A percentile compares a stretch with the other conserved stretches of the same genome.
These are phyloP conservation scores for Mycena vulgaris DNA, from an alignment of 768 basidiomycete genomes.

Conservation along the genomic window DNA sequence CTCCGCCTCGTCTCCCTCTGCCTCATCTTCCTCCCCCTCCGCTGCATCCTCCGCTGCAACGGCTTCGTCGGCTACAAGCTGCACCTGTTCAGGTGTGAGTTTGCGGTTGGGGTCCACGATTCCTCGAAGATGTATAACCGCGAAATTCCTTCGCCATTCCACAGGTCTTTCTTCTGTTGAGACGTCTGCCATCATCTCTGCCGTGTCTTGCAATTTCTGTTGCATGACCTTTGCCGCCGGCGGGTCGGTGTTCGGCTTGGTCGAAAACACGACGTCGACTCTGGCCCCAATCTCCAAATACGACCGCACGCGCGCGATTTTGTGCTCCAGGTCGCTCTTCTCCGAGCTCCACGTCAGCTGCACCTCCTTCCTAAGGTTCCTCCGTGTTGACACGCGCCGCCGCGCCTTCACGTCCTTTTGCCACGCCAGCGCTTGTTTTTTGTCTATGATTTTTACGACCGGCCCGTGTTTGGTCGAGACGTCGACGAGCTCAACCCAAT, in stretches of 20 bases:
- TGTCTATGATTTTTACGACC: conserved; percentile 72
- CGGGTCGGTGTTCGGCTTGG: conserved; percentile 61
- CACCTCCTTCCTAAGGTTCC: conserved; percentile 71
- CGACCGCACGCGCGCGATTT: conserved; percentile 69
- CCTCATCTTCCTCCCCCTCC: conserved; percentile 30
- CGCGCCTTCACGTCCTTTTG: conserved; percentile 55
- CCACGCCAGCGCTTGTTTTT: conserved; percentile 58
- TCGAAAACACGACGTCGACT: conserved; percentile 69
- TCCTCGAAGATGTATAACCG: conserved; percentile 62
- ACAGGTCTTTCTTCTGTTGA: conserved; percentile 68
- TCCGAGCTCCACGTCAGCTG: conserved; percentile 80
- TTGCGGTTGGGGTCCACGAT: conserved; percentile 34
- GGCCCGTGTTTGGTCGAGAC: conserved; percentile 63
- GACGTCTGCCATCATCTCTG: conserved; percentile 61
- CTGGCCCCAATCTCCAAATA: conserved; percentile 73
- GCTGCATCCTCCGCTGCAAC: conserved; percentile 30
- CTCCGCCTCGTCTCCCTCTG: conserved; percentile 32
- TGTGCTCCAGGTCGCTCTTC: conserved; percentile 74
- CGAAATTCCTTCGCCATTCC: conserved; percentile 55
- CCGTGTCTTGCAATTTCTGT: conserved; percentile 60
- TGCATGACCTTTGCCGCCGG: conserved; percentile 59
- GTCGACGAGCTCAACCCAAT: conserved; percentile 72
- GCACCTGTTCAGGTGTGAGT: conserved; percentile 3
- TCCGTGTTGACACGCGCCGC: conserved; percentile 50
- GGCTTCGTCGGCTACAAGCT: conserved; percentile 22